These are phyloP conservation scores for Daldinia grandis DNA, from an alignment of 495 filamentous ascomycete genomes.

Conservation along the genomic window DNA sequence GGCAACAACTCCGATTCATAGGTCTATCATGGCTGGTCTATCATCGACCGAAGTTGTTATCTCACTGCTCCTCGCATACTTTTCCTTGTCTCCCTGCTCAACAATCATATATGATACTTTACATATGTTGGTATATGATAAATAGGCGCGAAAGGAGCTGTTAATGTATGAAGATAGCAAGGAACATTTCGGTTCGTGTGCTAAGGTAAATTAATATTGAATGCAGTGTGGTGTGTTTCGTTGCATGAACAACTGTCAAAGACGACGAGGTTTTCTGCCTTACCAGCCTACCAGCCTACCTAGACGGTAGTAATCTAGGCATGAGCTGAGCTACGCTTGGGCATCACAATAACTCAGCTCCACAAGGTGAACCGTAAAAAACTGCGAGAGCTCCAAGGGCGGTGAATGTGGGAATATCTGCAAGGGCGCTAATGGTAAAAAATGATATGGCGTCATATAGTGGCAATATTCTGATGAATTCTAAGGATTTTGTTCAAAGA, in stretches of 20 bases:
- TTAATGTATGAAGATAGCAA: neutral
- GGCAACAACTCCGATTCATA: neutral
- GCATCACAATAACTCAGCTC: neutral
- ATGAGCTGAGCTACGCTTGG: neutral
- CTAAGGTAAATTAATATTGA: neutral
- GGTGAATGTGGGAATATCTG: neutral
- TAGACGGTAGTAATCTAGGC: neutral
- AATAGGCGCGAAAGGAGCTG: neutral
- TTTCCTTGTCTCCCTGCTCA: neutral
- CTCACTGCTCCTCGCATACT: neutral
- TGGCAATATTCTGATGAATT: neutral
- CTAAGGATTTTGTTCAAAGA: neutral
- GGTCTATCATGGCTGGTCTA: neutral
- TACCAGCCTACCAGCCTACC: no score
- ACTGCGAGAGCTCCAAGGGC: neutral
- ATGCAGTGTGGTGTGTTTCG: neutral
- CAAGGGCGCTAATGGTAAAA: neutral
- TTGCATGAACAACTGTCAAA: slow-evolving; percentile 3
- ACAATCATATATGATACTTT: neutral
- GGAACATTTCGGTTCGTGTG: neutral
- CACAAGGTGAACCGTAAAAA: neutral
- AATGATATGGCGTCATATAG: slow-evolving; percentile 4
- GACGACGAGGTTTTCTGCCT: neutral
- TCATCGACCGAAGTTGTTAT: neutral
- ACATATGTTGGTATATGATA: neutral